These are phyloP conservation scores for Alternaria consortialis DNA, from an alignment of 2,329 filamentous ascomycete species.

Conservation along the genomic window DNA sequence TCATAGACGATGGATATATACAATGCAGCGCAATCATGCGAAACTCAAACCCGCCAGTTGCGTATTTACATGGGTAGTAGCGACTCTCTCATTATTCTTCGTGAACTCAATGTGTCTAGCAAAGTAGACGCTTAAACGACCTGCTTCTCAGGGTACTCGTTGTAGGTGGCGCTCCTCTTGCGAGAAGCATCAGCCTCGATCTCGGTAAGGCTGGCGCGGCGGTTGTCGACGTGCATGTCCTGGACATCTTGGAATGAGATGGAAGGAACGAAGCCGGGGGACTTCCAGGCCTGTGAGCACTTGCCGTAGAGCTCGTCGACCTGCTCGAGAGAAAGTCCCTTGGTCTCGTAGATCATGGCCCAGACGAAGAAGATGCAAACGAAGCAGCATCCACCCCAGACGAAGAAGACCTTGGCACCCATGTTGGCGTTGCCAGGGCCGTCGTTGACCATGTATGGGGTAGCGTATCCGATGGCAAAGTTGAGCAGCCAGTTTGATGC, in stretches of 20 bases:
- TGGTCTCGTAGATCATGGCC: slow-evolving; percentile 79
- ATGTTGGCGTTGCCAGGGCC: slow-evolving; percentile 71
- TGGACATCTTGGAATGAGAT: slow-evolving; percentile 51
- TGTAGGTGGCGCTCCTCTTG: slow-evolving; percentile 47
- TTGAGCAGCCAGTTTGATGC: slow-evolving; percentile 65
- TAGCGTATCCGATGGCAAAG: slow-evolving; percentile 61
- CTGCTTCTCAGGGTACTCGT: slow-evolving; percentile 33
- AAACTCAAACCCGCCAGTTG: not conserved
- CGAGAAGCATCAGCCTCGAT: slow-evolving; percentile 41
- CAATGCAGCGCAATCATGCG: not conserved
- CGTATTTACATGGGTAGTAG: slow-evolving; percentile 3
- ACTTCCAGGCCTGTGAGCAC: slow-evolving; percentile 75
- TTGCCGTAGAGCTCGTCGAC: slow-evolving; percentile 82
- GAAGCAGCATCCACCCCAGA: slow-evolving; percentile 64
- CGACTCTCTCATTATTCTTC: not conserved
- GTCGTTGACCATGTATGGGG: slow-evolving; percentile 74
- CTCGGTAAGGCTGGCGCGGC: slow-evolving; percentile 45
- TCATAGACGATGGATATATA: slow-evolving; percentile 7
- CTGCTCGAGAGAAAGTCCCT: slow-evolving; percentile 79
- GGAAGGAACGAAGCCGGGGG: slow-evolving; percentile 69
- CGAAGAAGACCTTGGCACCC: slow-evolving; percentile 63
- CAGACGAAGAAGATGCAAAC: slow-evolving; percentile 72
- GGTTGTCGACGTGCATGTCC: slow-evolving; percentile 34
- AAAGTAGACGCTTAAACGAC: slow-evolving; percentile 9
- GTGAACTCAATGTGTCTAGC: not conserved